These are phyloP conservation scores for Acorus calamus DNA, from an alignment of 106 monocot species.

Conservation along the genomic window DNA sequence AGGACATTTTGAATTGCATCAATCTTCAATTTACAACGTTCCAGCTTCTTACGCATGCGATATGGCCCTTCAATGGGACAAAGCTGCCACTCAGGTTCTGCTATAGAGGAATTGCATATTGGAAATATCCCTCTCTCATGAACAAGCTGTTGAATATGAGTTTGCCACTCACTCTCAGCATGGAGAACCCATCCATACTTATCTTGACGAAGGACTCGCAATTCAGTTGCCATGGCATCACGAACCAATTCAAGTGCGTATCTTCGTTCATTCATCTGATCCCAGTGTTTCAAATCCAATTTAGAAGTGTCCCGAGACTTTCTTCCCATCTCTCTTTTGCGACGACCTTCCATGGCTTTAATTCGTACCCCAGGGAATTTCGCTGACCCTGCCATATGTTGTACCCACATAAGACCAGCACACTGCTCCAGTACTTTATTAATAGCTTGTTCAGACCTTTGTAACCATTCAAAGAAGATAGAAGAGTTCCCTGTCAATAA, in stretches of 20 bases:
- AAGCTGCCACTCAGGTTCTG: conserved; percentile 78
- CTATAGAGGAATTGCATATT: conserved; percentile 20
- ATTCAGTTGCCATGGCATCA: conserved; percentile 87
- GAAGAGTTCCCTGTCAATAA: conserved; percentile 60
- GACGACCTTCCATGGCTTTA: conserved; percentile 75
- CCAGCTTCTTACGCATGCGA: conserved; percentile 94
- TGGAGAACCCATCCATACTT: conserved; percentile 99
- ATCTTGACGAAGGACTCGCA: conserved; percentile 94
- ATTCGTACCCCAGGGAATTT: conserved; percentile 96
- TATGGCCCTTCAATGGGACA: conserved; percentile 96
- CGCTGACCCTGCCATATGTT: conserved; percentile 59
- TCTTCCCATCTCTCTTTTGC: conserved; percentile 83
- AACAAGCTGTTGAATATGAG: conserved; percentile 76
- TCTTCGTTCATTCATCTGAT: conserved; percentile 71
- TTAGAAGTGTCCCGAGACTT: conserved; percentile 62
- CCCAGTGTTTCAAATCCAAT: conserved; percentile 59
- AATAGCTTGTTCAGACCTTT: conserved; percentile 48
- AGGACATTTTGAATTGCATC: conserved; percentile 60
- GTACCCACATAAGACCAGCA: conserved; percentile 86
- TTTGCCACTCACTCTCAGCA: conserved; percentile 98
- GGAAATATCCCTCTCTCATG: conserved; percentile 94
- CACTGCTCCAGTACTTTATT: conserved; percentile 81
- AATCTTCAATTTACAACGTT: conserved; percentile 62
- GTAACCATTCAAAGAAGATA: conserved; percentile 79
- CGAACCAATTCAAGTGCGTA: conserved; percentile 73